These are phyloP conservation scores for Phialocephala subalpina DNA, from an alignment of 2,329 filamentous ascomycete species.

Conservation along the genomic window DNA sequence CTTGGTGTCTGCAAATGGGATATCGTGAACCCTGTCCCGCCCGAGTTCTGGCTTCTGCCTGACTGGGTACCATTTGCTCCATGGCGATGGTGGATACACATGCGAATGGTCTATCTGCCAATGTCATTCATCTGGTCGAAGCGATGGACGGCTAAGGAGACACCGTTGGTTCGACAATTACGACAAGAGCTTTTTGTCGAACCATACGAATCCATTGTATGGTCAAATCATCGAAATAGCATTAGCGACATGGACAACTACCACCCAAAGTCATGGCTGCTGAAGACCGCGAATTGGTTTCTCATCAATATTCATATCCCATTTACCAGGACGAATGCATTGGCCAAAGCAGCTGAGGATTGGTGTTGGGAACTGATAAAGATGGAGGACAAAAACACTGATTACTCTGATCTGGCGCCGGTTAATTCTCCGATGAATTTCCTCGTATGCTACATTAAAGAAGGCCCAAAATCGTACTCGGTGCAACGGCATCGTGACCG, in stretches of 20 bases:
- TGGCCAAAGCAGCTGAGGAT: conserved; percentile 78
- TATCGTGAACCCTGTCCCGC: conserved; percentile 91
- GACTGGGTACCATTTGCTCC: conserved; percentile 91
- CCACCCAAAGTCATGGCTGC: conserved; percentile 86
- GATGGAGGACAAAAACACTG: conserved; percentile 93
- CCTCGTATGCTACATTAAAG: conserved; percentile 83
- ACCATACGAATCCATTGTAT: conserved; percentile 80
- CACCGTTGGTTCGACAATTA: conserved; percentile 75
- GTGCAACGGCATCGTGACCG: conserved; percentile 82
- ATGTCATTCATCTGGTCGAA: conserved; percentile 93
- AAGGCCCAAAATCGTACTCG: conserved; percentile 77
- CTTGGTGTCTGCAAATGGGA: conserved; percentile 89
- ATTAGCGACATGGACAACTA: conserved; percentile 87
- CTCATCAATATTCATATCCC: conserved; percentile 84
- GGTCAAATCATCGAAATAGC: conserved; percentile 79
- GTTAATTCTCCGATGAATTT: conserved; percentile 93
- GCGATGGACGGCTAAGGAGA: conserved; percentile 79
- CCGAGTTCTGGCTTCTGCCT: conserved; percentile 91
- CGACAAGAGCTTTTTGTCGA: conserved; percentile 85
- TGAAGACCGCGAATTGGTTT: conserved; percentile 81
- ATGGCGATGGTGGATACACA: conserved; percentile 98
- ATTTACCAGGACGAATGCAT: conserved; percentile 70
- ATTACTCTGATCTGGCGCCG: conserved; percentile 84
- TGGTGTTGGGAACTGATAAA: conserved; percentile 86
- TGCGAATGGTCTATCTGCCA: conserved; percentile 92